Base-by-base conservation (phyloP, 2,329 filamentous ascomycete genomes). In the Aspergillus eucalypticola region DNA sequence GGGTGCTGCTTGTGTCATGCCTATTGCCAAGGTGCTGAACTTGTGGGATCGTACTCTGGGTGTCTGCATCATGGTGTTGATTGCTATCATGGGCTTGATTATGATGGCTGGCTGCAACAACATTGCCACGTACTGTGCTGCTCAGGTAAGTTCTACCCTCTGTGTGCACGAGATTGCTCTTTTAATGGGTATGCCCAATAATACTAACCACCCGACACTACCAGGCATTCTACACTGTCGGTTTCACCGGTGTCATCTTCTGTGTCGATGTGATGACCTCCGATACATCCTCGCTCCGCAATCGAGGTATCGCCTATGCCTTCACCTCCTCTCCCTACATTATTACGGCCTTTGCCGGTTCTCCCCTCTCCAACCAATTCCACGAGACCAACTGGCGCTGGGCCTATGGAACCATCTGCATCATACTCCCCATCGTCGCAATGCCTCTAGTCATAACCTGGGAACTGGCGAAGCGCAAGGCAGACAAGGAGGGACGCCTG, bases 71-170 rank as follows among this genome's bases (percentile, higher is more conserved):
- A 83, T 83, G 73, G 67, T 83, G 0, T 54, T 74, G 5, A 68
- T 82, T 53, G 78, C 78, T 64, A 78, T 80, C 0, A 61, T 82
- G 0, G 81, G 82, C n/a, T 74, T 88, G 44, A 77, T 87, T 63
- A 80, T 90, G 75, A 87, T 88, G 76, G 88, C 88, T 3, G 78
- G 77, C 2, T 88, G 85, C 72, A 76, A 80, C 3, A 84, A 84
- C 61, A 82, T 90, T n/a, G 74, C 83, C 58, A 85, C 83, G 0
- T 90, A 87, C 70, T 84, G 85, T 52, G 87, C 86, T 1, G 86
- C 85, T 1, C 82, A 86, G 41, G 69, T 66, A 29, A 3, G 17
- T 44, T 4, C 13, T n/a, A 29, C 10, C 27, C 52, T n/a, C 3
- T 25, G 11, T 38, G 7, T 32, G 27, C 7, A 42, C 8, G 8